Percentiles rank a stretch among this genome's conserved stretches.
Conservation (phyloP, 495 filamentous ascomycete genomes). For the Podospora tetraspora region DNA sequence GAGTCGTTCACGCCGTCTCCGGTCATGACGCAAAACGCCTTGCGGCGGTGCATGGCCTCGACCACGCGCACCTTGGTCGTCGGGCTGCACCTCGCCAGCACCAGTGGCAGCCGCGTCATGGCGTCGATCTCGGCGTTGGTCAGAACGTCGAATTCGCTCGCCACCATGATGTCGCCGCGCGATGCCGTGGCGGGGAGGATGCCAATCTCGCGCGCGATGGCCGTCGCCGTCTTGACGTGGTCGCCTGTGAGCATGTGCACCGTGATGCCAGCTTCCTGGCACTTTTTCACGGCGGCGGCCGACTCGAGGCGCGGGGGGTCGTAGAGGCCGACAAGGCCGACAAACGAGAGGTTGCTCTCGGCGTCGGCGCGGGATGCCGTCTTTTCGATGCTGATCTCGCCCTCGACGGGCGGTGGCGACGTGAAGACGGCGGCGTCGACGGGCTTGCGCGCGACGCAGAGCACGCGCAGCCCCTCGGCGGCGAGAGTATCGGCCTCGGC, state of each 20-base stretch:
- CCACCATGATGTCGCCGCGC: constrained; percentile 53
- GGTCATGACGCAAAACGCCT: constrained; percentile 59
- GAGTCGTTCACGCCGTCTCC: constrained; percentile 84
- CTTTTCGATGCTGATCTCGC: background rate
- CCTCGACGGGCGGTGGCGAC: background rate
- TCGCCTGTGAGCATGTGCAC: constrained; percentile 85
- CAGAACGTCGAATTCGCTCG: constrained; percentile 55
- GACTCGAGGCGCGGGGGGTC: constrained; percentile 68
- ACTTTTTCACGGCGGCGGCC: constrained; percentile 56
- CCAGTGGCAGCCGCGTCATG: constrained; percentile 53
- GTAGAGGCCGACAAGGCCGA: constrained; percentile 65
- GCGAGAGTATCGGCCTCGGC: constrained; percentile 58
- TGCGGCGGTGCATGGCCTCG: constrained; percentile 59
- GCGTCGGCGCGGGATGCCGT: constrained; percentile 26
- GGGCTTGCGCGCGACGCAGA: constrained; percentile 61
- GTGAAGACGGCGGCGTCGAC: constrained; percentile 11
- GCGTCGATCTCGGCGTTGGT: constrained; percentile 54
- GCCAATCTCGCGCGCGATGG: constrained; percentile 70
- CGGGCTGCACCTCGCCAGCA: constrained; percentile 59
- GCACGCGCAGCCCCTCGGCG: constrained; percentile 68
- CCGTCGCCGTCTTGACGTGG: constrained; percentile 65
- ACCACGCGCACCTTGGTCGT: constrained; percentile 65
- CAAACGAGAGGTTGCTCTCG: constrained; percentile 52
- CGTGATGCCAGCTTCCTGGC: constrained; percentile 62
- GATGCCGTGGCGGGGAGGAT: constrained; percentile 52